These are phyloP conservation scores for Aspergillus sclerotialis DNA, from an alignment of 2,329 filamentous ascomycete genomes.

Conservation along the genomic window DNA sequence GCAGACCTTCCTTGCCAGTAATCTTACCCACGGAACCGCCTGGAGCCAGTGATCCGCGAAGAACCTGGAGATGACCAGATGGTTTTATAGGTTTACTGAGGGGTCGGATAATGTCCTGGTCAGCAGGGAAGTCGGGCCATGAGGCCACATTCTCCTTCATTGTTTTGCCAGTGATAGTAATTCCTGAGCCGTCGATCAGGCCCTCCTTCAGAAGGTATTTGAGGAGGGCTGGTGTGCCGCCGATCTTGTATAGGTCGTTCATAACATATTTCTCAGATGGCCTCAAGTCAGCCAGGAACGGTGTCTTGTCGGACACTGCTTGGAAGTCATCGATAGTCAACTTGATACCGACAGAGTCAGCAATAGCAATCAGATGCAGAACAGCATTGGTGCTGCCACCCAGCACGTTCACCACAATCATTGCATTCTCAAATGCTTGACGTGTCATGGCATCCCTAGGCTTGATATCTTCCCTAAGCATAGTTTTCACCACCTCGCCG, in stretches of 20 bases:
- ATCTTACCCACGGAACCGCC: constrained; percentile 63
- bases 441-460: constrained; percentile 70
- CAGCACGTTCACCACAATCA: constrained; percentile 69
- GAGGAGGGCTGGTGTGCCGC: constrained; percentile 37
- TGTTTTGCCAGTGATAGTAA: constrained; percentile 5
- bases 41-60: constrained; percentile 59
- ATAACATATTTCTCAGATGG: constrained; percentile 50
- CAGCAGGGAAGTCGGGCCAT: constrained; percentile 2
- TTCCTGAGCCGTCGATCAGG: constrained; percentile 3
- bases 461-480: constrained; percentile 65
- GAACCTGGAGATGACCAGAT: constrained; percentile 63
- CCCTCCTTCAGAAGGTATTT: constrained; percentile 28
- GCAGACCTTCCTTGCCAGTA: constrained; percentile 60
- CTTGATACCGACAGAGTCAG: constrained; percentile 68
- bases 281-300: constrained; percentile 64
- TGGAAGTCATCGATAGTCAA: constrained; percentile 75
- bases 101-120: constrained; percentile 29
- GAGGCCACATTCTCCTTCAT: constrained; percentile 5
- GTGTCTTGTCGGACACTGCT: constrained; percentile 61
- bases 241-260: constrained; percentile 37
- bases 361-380: constrained; percentile 71
- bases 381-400: constrained; percentile 78
- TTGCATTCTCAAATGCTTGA: constrained; percentile 71
- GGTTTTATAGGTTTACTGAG: constrained; percentile 57
- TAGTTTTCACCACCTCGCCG: constrained; percentile 62